Evolutionary conservation across 2,329 filamentous ascomycete genomes (phyloP).

Genomic region (Hawksworthiomyces lignivorus): DNA sequence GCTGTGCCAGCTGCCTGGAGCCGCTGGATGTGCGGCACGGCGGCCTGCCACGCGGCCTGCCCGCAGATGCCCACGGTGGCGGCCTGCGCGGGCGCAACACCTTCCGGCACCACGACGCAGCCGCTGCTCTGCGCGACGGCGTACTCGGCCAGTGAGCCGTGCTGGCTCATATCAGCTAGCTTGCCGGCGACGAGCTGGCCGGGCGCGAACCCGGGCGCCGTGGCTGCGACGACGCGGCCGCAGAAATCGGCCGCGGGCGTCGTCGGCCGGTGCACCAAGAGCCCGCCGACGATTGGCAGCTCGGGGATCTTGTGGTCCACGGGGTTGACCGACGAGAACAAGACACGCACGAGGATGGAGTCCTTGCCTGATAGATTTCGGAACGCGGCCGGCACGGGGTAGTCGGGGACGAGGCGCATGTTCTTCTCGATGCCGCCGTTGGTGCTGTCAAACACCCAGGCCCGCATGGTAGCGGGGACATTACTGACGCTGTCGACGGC

Average conservation of each 20-base stretch:
- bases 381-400: slow-evolving; percentile 13
- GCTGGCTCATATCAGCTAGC: slow-evolving; percentile 2
- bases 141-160: slow-evolving; percentile 17
- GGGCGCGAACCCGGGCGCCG: slow-evolving; percentile 3
- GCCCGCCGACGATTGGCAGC: slow-evolving; percentile 28
- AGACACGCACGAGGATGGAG: slow-evolving; percentile 35
- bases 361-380: slow-evolving; percentile 16
- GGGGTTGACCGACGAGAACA: slow-evolving; percentile 37
- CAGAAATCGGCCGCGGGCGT: slow-evolving; percentile 43
- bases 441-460: slow-evolving; percentile 15
- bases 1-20: background rate
- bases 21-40: slow-evolving; percentile 13
- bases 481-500: too few species aligned
- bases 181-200: slow-evolving; percentile 17
- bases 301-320: slow-evolving; percentile 43
- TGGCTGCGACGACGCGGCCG: slow-evolving; percentile 35
- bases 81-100: slow-evolving; percentile 15
- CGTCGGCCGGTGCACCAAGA: slow-evolving; percentile 30
- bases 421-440: slow-evolving; percentile 25
- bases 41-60: slow-evolving; percentile 17
- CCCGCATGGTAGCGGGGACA: slow-evolving; percentile 15
- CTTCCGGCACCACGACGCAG: slow-evolving; percentile 11
- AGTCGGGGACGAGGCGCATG: slow-evolving; percentile 21
- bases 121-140: slow-evolving; percentile 7
- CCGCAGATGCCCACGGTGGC: slow-evolving; percentile 18